Conservation (phyloP, 1,139 yeast genomes). For the Ogataea hybrid region DNA sequence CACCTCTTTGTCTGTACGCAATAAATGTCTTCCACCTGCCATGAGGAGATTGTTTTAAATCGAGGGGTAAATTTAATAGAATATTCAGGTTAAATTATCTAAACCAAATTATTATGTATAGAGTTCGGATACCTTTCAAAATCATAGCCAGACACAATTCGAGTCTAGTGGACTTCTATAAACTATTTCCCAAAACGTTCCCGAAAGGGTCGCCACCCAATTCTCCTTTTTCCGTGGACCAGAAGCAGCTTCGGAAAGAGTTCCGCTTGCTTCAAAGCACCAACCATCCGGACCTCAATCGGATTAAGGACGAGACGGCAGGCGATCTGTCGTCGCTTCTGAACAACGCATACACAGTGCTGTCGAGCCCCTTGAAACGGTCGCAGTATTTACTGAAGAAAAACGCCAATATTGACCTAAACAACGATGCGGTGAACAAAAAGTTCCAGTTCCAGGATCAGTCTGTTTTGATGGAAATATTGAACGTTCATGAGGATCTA, state of each 20-base stretch:
- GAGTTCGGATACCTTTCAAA: background rate
- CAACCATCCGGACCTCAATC: constrained; percentile 74
- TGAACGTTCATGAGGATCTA: constrained; percentile 56
- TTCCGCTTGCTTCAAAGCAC: constrained; percentile 68
- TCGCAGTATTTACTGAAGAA: constrained; percentile 53
- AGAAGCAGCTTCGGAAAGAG: constrained; percentile 61
- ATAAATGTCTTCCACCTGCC: constrained; percentile 37
- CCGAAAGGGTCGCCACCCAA: constrained; percentile 68
- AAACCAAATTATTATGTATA: background rate
- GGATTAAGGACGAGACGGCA: constrained; percentile 27
- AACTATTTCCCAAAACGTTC: constrained; percentile 72
- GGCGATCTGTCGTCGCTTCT: constrained; percentile 49
- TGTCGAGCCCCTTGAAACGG: constrained; percentile 68
- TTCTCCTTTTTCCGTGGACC: constrained; percentile 58
- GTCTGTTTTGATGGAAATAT: constrained; percentile 44
- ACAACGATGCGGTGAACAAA: constrained; percentile 35
- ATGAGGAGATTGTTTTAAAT: constrained; percentile 9
- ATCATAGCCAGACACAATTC: background rate
- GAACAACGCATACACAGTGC: constrained; percentile 72
- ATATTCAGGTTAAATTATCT: background rate
- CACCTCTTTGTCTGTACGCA: constrained; percentile 30
- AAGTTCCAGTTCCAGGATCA: constrained; percentile 43
- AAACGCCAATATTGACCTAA: constrained; percentile 43
- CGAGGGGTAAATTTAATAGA: constrained; percentile 7
- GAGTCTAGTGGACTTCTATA: constrained; percentile 36